A percentile compares a stretch with the other conserved stretches of the same genome.
phyloP scores from a whole-genome alignment of 192 early-diverging fungal genomes.

The Phlyctochytrium bullatum region DNA sequence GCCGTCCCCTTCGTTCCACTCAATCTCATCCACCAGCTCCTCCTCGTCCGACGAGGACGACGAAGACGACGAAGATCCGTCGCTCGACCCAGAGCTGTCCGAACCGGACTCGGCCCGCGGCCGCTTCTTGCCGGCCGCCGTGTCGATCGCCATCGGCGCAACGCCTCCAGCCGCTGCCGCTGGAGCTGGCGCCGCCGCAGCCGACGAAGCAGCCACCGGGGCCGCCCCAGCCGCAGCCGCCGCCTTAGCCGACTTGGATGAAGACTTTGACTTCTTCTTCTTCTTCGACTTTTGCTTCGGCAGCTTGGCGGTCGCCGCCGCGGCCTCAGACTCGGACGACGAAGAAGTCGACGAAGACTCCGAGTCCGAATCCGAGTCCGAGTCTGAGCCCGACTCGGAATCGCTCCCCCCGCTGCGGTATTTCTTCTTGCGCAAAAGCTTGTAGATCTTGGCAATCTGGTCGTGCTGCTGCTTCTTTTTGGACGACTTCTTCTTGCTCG shows the following conservation, averaged over 20 bases:
- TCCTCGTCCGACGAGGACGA: neutral
- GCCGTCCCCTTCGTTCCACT: neutral
- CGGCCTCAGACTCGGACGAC: too few relatives aligned
- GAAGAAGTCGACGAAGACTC: too few relatives aligned
- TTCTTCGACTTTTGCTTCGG: neutral
- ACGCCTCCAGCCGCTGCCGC: too few relatives aligned
- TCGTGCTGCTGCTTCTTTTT: neutral
- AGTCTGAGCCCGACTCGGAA: neutral
- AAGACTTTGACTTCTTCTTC: too few relatives aligned
- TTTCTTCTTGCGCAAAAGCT: too few relatives aligned
- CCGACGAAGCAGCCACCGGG: too few relatives aligned
- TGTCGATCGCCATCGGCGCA: too few relatives aligned
- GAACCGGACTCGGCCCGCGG: neutral
- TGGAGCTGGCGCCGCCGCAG: too few relatives aligned
- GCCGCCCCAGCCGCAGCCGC: too few relatives aligned
- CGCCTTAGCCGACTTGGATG: too few relatives aligned
- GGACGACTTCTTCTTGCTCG: neutral
- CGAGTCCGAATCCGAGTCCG: neutral
- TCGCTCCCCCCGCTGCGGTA: neutral
- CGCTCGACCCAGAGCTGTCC: too few relatives aligned
- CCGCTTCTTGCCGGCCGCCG: neutral
- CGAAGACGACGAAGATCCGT: neutral
- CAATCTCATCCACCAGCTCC: neutral
- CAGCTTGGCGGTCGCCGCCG: neutral
- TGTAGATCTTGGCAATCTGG: neutral